These are phyloP conservation scores for Casuarina cunninghamiana DNA, from an alignment of 306 rosid species.

Conservation along the genomic window DNA sequence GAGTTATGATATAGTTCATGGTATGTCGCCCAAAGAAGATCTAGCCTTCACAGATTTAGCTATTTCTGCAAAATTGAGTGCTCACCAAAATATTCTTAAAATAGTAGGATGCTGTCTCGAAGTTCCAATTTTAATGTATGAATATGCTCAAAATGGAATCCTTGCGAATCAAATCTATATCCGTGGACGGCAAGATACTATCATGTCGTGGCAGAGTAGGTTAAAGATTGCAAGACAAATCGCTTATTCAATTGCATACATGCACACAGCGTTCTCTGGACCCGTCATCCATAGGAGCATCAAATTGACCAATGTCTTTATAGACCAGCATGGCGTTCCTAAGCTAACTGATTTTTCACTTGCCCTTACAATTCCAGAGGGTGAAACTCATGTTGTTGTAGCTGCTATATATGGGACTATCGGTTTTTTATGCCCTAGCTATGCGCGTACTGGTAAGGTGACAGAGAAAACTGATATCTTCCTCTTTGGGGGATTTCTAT, in stretches of 20 bases:
- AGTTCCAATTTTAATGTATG: neutral
- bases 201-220: neutral
- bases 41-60: neutral
- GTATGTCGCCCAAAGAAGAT: no score
- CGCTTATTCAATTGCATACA: neutral
- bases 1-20: neutral
- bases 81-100: neutral
- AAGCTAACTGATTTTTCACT: slow-evolving; percentile 5
- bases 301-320: neutral
- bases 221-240: neutral
- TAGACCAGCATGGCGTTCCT: slow-evolving; percentile 9
- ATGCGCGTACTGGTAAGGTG: neutral
- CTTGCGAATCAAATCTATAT: neutral
- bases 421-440: no score
- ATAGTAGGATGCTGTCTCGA: neutral
- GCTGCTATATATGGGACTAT: no score
- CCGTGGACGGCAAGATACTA: neutral
- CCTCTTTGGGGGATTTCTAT: neutral
- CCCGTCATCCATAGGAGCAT: slow-evolving; percentile 11
- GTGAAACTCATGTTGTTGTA: no score
- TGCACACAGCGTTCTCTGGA: neutral
- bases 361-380: no score
- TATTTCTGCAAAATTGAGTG: neutral
- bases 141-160: neutral
- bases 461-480: slow-evolving; percentile 14